phyloP scores from a whole-genome alignment of 176 grass and related monocot species.

The Zea mays region Zm-B73-REFERENCE-NAM-5.0 NC_050101.1:55497001-55497500 shows the following conservation, averaged over 20 bases:
- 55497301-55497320: conserved; percentile 27
- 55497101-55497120: conserved; percentile 54
- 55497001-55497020: conserved; percentile 79
- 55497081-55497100: conserved; percentile 48
- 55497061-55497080: conserved; percentile 80
- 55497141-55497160: conserved; percentile 47
- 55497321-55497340: conserved; percentile 34
- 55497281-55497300: conserved; percentile 15
- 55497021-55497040: conserved; percentile 80
- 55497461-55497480: background rate
- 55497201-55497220: conserved; percentile 38
- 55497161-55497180: conserved; percentile 39
- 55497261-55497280: conserved; percentile 52
- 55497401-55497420: conserved; percentile 53
- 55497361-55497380: conserved; percentile 60
- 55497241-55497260: conserved; percentile 72
- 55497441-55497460: conserved; percentile 48
- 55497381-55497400: conserved; percentile 45
- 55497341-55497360: conserved; percentile 65
- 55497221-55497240: conserved; percentile 70
- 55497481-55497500: conserved; percentile 30
- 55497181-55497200: conserved; percentile 49
- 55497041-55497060: conserved; percentile 57
- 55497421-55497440: conserved; percentile 69
- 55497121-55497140: conserved; percentile 58